Evolutionary conservation across 139 green algal species (phyloP).

Genomic region (Chlamydomonas urium): DNA sequence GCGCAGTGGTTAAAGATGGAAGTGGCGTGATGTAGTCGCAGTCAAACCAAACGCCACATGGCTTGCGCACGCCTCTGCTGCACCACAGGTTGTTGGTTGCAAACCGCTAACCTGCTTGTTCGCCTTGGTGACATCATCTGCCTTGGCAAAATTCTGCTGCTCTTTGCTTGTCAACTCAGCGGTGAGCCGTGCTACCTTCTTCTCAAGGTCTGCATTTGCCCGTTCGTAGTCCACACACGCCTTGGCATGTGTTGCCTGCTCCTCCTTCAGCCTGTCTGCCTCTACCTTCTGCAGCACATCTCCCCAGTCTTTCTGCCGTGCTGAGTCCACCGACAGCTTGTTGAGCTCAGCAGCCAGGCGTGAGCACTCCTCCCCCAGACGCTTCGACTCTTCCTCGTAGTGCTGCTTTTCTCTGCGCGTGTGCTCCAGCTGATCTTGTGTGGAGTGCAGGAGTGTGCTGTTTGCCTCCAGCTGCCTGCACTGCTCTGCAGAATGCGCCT

Average conservation of each 20-base stretch:
- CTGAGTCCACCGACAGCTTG: conserved; percentile 13
- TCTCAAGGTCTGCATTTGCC: background rate
- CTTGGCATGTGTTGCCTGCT: background rate
- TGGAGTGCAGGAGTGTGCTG: background rate
- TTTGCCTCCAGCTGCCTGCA: conserved; percentile 5
- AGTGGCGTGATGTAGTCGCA: no score
- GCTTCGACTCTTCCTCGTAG: conserved; percentile 4
- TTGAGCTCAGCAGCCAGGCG: conserved; percentile 11
- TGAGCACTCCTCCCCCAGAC: background rate
- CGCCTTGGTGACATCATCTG: conserved; percentile 16
- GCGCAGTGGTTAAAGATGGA: no score
- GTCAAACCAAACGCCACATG: no score
- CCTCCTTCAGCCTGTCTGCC: conserved; percentile 35
- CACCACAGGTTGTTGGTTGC: no score
- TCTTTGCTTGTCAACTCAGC: background rate
- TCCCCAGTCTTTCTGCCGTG: conserved; percentile 26
- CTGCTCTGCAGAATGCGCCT: conserved; percentile 12
- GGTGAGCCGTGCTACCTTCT: background rate
- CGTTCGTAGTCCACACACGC: background rate
- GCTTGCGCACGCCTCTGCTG: no score
- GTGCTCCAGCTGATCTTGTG: background rate
- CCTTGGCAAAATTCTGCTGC: conserved; percentile 10
- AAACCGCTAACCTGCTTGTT: no score
- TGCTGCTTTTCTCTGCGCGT: conserved; percentile 6
- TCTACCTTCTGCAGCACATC: conserved; percentile 41